Conservation (phyloP, 108 stramenopile genomes). For the Fistulifera solaris region DNA sequence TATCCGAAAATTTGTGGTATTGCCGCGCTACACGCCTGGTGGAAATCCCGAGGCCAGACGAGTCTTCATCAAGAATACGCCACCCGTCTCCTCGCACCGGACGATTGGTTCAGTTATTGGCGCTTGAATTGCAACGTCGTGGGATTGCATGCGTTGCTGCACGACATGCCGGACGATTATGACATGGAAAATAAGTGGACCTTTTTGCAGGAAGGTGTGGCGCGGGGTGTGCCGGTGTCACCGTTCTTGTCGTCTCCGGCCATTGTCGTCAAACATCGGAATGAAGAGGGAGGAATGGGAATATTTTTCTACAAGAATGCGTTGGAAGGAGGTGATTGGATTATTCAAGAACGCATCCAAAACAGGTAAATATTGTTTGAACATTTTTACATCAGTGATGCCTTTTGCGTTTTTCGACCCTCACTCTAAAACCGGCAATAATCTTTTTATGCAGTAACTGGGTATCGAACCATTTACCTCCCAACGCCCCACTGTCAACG, state of each 20-base stretch:
- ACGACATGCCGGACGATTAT: slow-evolving; percentile 64
- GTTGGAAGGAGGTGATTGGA: slow-evolving; percentile 92
- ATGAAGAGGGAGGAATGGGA: slow-evolving; percentile 97
- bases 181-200: slow-evolving; percentile 98
- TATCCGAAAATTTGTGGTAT: slow-evolving; percentile 72
- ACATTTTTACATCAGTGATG: too few species aligned
- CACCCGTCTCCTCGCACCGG: slow-evolving; percentile 79
- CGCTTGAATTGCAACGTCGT: slow-evolving; percentile 91
- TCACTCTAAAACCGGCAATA: too few species aligned
- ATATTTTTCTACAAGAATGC: slow-evolving; percentile 94
- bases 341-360: slow-evolving; percentile 86
- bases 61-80: slow-evolving; percentile 50
- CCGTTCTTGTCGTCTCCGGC: slow-evolving; percentile 78
- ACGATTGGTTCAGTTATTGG: slow-evolving; percentile 98
- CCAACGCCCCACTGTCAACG: slow-evolving; percentile 92
- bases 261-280: slow-evolving; percentile 93
- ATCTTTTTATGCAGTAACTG: slow-evolving; percentile 23
- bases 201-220: slow-evolving; percentile 76
- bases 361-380: slow-evolving; percentile 43
- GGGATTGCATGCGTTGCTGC: slow-evolving; percentile 84
- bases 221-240: slow-evolving; percentile 80
- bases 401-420: too few species aligned
- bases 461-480: slow-evolving; percentile 74
- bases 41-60: slow-evolving; percentile 38
- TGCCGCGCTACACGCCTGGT: slow-evolving; percentile 54